Percentiles rank a stretch among this genome's conserved stretches.
phyloP scores from a whole-genome alignment of 2,329 filamentous ascomycete species.

The Fusarium ramigenum region DNA sequence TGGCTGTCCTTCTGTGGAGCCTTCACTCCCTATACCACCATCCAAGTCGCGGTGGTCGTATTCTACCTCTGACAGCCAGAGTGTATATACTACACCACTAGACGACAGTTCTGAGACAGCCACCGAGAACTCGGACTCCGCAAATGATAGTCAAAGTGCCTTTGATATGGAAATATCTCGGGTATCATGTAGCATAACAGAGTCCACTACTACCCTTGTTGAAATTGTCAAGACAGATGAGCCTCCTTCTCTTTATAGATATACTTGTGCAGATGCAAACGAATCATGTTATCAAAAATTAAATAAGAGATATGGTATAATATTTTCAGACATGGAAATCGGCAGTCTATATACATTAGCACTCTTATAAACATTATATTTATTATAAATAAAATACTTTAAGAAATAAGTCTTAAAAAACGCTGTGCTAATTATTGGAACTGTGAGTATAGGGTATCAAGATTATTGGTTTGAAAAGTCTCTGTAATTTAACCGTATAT shows the following conservation, averaged over 20 bases:
- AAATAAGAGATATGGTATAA: not conserved
- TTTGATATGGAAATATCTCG: not conserved
- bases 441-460: too few species aligned
- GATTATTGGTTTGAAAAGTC: too few species aligned
- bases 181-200: not conserved
- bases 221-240: not conserved
- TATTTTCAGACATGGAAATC: not conserved
- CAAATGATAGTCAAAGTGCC: not conserved
- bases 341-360: not conserved
- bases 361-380: not conserved
- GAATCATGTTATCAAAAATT: not conserved
- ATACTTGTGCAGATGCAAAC: not conserved
- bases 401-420: not conserved
- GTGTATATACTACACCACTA: not conserved
- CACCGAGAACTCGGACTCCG: accelerated
- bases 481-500: too few species aligned
- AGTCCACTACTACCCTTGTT: not conserved
- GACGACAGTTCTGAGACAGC: not conserved
- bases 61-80: not conserved
- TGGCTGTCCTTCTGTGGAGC: not conserved
- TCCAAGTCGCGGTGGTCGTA: not conserved
- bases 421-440: too few species aligned
- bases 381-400: not conserved
- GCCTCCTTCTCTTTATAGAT: not conserved
- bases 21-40: not conserved